Conservation (phyloP, 2,329 filamentous ascomycete genomes). For the Colletotrichum viniferum region DNA sequence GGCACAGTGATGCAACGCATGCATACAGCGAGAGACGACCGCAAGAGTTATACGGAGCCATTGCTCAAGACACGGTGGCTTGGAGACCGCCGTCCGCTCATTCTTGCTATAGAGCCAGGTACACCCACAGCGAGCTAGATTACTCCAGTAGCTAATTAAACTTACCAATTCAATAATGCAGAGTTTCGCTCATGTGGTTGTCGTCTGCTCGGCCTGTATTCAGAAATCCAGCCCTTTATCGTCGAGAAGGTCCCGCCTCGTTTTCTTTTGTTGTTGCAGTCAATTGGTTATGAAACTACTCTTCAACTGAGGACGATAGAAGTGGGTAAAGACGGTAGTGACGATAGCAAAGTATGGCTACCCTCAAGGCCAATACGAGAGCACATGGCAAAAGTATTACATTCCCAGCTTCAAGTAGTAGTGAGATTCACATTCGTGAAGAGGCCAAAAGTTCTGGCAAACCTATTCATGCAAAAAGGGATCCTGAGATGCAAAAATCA, state of each 20-base stretch:
- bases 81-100: slow-evolving; percentile 4
- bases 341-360: too few species aligned
- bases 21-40: slow-evolving; percentile 13
- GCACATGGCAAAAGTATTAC: too few species aligned
- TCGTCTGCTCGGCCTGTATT: background rate
- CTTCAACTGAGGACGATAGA: background rate
- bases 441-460: background rate
- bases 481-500: background rate
- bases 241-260: background rate
- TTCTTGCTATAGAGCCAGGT: slow-evolving; percentile 18
- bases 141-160: slow-evolving; percentile 15
- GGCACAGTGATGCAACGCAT: slow-evolving; percentile 3
- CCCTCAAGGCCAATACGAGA: too few species aligned
- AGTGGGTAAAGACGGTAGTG: too few species aligned
- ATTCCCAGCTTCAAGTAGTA: too few species aligned
- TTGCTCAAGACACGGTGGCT: background rate
- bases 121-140: slow-evolving; percentile 8
- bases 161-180: background rate
- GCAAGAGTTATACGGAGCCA: slow-evolving; percentile 1
- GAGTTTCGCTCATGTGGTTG: background rate
- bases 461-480: background rate
- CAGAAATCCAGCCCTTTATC: background rate
- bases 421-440: background rate
- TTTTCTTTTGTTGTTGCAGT: background rate
- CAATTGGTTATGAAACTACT: background rate